Conservation (phyloP, 2,329 filamentous ascomycete genomes). For the Diaporthe amygdali region DNA sequence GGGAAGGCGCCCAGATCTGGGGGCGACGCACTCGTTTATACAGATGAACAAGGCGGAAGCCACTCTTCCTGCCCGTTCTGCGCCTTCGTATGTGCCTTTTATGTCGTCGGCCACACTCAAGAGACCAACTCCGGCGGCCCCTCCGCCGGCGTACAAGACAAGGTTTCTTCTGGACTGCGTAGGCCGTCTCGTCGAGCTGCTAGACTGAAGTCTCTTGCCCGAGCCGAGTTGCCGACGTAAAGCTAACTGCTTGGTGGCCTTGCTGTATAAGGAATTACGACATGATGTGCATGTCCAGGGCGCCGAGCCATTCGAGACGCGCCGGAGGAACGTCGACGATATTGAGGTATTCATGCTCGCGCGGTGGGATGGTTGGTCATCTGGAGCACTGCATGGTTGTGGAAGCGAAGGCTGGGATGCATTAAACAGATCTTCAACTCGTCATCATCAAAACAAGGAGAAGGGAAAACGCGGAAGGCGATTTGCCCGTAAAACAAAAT, state of each 20-base stretch:
- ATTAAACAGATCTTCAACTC: neutral
- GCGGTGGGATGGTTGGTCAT: neutral
- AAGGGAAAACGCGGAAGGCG: neutral
- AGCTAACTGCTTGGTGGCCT: neutral
- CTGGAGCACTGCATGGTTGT: neutral
- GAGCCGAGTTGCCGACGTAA: neutral
- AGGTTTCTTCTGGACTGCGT: conserved; percentile 36
- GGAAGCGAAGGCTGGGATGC: neutral
- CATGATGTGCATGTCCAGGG: conserved; percentile 25
- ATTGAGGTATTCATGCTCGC: conserved; percentile 24
- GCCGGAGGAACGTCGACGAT: conserved; percentile 18
- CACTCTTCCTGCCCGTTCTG: conserved; percentile 80
- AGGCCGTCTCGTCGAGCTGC: neutral
- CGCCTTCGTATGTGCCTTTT: conserved; percentile 76
- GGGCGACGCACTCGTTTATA: conserved; percentile 77
- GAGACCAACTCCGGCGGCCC: conserved; percentile 52
- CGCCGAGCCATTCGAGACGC: conserved; percentile 13
- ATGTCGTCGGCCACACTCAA: conserved; percentile 71
- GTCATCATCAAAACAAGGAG: neutral
- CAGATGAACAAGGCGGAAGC: conserved; percentile 75
- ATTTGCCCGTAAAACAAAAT: neutral
- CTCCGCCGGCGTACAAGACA: conserved; percentile 56
- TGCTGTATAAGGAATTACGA: conserved; percentile 2
- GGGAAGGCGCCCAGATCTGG: neutral
- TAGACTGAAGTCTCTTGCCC: conserved; percentile 10